Evolutionary conservation across 1,284 basidiomycete species (phyloP).

Genomic region (Ustilago tritici): DNA sequence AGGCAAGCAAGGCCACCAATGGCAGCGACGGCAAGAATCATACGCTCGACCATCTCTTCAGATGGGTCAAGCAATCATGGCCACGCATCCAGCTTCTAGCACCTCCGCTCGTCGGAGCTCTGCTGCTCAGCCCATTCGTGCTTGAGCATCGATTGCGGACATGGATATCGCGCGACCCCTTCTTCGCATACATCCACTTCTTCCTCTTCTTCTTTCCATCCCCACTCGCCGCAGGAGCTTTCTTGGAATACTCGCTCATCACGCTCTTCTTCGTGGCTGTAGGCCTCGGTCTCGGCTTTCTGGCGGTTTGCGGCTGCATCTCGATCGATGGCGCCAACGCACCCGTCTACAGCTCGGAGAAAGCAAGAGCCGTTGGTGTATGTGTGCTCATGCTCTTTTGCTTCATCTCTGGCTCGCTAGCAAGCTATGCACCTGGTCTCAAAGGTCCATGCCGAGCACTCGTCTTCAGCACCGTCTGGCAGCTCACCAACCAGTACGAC

Average conservation of each 20-base stretch:
- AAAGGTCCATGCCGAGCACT: constrained; percentile 46
- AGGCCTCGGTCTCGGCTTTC: constrained; percentile 43
- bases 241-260: constrained; percentile 54
- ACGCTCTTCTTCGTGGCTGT: constrained; percentile 42
- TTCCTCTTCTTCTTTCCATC: constrained; percentile 63
- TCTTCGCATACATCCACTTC: constrained; percentile 46
- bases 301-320: constrained; percentile 47
- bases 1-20: background rate
- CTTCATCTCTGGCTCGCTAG: constrained; percentile 46
- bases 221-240: constrained; percentile 50
- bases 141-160: constrained; percentile 24
- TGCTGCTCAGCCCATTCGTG: constrained; percentile 50
- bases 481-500: constrained; percentile 45
- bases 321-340: constrained; percentile 48
- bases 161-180: constrained; percentile 44
- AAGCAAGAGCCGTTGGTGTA: constrained; percentile 56
- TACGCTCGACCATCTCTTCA: background rate
- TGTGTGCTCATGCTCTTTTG: constrained; percentile 47
- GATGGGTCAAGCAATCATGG: constrained; percentile 11
- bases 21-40: background rate
- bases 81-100: constrained; percentile 21
- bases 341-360: constrained; percentile 30
- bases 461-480: constrained; percentile 56
- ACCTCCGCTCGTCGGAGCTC: constrained; percentile 29
- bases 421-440: constrained; percentile 55